Conservation (phyloP, 495 filamentous ascomycete species). For the Trypethelium eluteriae region DNA sequence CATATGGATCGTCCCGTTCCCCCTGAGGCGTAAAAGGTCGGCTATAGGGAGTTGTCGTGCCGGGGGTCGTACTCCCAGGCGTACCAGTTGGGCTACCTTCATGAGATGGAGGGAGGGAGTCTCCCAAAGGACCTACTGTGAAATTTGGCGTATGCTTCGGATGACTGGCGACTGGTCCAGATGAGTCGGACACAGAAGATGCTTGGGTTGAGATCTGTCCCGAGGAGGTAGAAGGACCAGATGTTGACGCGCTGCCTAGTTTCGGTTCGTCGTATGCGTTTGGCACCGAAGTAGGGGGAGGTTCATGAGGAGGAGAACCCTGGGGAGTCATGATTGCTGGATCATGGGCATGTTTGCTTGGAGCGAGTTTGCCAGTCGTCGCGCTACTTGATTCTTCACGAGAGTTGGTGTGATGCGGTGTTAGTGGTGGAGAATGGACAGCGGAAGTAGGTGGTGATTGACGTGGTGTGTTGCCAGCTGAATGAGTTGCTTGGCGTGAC, state of each 20-base stretch:
- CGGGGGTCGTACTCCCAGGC: slow-evolving; percentile 53
- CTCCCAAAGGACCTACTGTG: slow-evolving; percentile 57
- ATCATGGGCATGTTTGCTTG: slow-evolving; percentile 28
- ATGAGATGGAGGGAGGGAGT: slow-evolving; percentile 57
- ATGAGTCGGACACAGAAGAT: slow-evolving; percentile 41
- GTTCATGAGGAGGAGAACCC: slow-evolving; percentile 39
- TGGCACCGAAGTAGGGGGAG: slow-evolving; percentile 29
- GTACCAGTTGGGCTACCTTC: slow-evolving; percentile 50
- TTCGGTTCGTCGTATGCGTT: slow-evolving; percentile 30
- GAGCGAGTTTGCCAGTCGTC: slow-evolving; percentile 18
- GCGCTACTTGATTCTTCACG: slow-evolving; percentile 37
- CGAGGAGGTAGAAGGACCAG: slow-evolving; percentile 26
- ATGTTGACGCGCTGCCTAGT: slow-evolving; percentile 31
- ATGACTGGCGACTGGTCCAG: slow-evolving; percentile 35
- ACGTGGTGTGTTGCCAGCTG: slow-evolving; percentile 39
- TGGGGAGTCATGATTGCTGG: slow-evolving; percentile 58
- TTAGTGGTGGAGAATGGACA: slow-evolving; percentile 83
- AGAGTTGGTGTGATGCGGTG: slow-evolving; percentile 66
- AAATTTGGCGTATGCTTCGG: slow-evolving; percentile 62
- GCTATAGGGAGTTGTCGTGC: slow-evolving; percentile 36
- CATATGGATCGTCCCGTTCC: slow-evolving; percentile 82
- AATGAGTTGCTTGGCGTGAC: slow-evolving; percentile 31
- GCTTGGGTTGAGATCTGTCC: slow-evolving; percentile 35
- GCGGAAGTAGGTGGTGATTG: slow-evolving; percentile 48
- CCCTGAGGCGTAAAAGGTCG: slow-evolving; percentile 66